phyloP scores from a whole-genome alignment of 2,329 filamentous ascomycete species.

The Colletotrichum salicis region DNA sequence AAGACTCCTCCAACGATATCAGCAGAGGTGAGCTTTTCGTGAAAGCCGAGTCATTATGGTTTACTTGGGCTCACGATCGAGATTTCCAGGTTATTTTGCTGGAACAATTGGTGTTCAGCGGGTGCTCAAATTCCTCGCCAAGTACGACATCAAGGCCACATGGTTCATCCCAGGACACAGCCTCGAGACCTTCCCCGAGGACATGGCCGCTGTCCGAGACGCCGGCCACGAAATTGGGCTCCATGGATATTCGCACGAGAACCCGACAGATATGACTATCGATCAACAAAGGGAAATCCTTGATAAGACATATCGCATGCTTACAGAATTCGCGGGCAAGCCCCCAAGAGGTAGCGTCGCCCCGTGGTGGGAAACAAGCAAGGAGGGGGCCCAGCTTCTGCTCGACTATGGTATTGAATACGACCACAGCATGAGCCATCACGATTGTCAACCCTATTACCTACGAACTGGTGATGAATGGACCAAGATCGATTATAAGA shows the following conservation, averaged over 20 bases:
- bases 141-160: slow-evolving; percentile 75
- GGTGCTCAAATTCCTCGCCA: slow-evolving; percentile 76
- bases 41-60: background rate
- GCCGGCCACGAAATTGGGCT: slow-evolving; percentile 62
- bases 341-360: slow-evolving; percentile 78
- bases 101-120: slow-evolving; percentile 74
- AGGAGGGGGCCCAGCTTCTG: slow-evolving; percentile 73
- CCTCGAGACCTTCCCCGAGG: slow-evolving; percentile 60
- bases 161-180: slow-evolving; percentile 63
- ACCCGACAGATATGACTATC: slow-evolving; percentile 75
- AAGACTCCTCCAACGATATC: slow-evolving; percentile 78
- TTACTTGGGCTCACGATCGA: background rate
- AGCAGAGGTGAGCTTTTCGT: slow-evolving; percentile 63
- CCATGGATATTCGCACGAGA: slow-evolving; percentile 82
- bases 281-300: slow-evolving; percentile 82
- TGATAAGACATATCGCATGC: slow-evolving; percentile 77
- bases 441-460: slow-evolving; percentile 74
- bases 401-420: slow-evolving; percentile 76
- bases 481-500: slow-evolving; percentile 75
- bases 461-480: slow-evolving; percentile 71
- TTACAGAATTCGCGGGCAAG: slow-evolving; percentile 76
- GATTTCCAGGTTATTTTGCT: slow-evolving; percentile 69
- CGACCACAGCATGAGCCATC: slow-evolving; percentile 74
- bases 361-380: slow-evolving; percentile 79
- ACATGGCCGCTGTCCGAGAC: slow-evolving; percentile 55